phyloP scores from a whole-genome alignment of 768 basidiomycete species.

The Chalciporus pseudorubinellus region DNA sequence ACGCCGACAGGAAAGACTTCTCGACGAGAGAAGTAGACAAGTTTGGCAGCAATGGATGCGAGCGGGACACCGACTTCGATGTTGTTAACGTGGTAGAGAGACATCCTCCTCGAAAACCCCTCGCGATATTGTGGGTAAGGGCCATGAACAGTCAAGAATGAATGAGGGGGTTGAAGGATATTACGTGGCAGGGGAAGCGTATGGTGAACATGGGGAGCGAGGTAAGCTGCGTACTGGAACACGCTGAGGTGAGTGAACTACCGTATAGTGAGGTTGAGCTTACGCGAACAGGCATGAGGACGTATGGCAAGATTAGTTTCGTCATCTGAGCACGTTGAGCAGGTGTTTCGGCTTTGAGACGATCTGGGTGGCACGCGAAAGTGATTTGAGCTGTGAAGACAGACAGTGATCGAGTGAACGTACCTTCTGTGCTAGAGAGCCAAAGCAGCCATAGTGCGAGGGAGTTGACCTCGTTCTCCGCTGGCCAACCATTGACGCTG shows the following conservation, averaged over 20 bases:
- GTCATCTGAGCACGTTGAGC: slow-evolving; percentile 30
- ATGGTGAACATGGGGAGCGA: slow-evolving; percentile 63
- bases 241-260: slow-evolving; percentile 9
- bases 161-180: slow-evolving; percentile 19
- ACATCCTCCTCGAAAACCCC: slow-evolving; percentile 29
- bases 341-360: slow-evolving; percentile 25
- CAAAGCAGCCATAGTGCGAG: slow-evolving; percentile 64
- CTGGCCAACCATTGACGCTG: slow-evolving; percentile 52
- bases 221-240: slow-evolving; percentile 50
- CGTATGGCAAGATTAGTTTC: slow-evolving; percentile 41
- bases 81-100: slow-evolving; percentile 32
- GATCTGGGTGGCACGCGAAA: slow-evolving; percentile 21
- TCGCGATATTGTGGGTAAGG: slow-evolving; percentile 46
- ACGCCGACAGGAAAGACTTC: slow-evolving; percentile 47
- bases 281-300: slow-evolving; percentile 52
- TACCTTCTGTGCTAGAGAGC: slow-evolving; percentile 54
- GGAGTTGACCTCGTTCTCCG: slow-evolving; percentile 46
- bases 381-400: slow-evolving; percentile 16
- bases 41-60: slow-evolving; percentile 54
- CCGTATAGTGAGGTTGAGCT: background rate
- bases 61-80: slow-evolving; percentile 39
- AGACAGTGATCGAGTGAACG: slow-evolving; percentile 15
- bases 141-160: slow-evolving; percentile 41
- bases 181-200: slow-evolving; percentile 44
- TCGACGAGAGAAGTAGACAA: slow-evolving; percentile 59